phyloP scores from a whole-genome alignment of 2,329 filamentous ascomycete genomes.

The Pezicula neosporulosa region DNA sequence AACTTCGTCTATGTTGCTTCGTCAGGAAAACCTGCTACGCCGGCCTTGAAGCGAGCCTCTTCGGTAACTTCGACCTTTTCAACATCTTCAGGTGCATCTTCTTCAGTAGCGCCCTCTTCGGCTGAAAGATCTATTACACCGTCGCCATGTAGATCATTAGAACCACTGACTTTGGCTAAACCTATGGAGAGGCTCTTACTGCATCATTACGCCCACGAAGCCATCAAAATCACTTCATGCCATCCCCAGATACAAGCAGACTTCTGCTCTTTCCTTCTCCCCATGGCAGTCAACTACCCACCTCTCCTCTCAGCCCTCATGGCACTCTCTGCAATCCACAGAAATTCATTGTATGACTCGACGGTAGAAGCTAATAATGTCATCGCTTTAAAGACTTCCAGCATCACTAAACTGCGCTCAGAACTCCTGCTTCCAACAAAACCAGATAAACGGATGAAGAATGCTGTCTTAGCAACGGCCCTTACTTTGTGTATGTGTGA shows the following conservation, averaged over 20 bases:
- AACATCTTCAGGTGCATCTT: no score
- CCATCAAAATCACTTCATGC: constrained; percentile 1
- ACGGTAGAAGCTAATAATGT: neutral
- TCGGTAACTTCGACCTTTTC: neutral
- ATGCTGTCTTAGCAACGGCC: constrained; percentile 35
- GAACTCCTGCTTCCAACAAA: neutral
- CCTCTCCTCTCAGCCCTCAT: constrained; percentile 37
- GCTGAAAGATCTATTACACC: neutral
- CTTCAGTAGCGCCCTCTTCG: neutral
- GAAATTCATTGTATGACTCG: constrained; percentile 29
- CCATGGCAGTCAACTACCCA: constrained; percentile 37
- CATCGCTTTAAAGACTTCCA: neutral
- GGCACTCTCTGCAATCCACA: constrained; percentile 37
- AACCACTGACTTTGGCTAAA: neutral
- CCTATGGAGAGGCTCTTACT: constrained; percentile 1
- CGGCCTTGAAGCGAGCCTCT: neutral
- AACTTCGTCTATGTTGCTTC: constrained; percentile 2
- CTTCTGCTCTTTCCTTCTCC: constrained; percentile 37
- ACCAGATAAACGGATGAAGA: constrained; percentile 23
- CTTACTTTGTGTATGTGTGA: constrained; percentile 39
- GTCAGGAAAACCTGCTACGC: neutral
- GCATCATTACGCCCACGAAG: neutral
- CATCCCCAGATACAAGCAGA: constrained; percentile 31
- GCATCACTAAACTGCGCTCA: neutral
- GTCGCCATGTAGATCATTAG: neutral